phyloP scores from a whole-genome alignment of 2,329 filamentous ascomycete genomes.

The Pseudogymnoascus sp. region DNA sequence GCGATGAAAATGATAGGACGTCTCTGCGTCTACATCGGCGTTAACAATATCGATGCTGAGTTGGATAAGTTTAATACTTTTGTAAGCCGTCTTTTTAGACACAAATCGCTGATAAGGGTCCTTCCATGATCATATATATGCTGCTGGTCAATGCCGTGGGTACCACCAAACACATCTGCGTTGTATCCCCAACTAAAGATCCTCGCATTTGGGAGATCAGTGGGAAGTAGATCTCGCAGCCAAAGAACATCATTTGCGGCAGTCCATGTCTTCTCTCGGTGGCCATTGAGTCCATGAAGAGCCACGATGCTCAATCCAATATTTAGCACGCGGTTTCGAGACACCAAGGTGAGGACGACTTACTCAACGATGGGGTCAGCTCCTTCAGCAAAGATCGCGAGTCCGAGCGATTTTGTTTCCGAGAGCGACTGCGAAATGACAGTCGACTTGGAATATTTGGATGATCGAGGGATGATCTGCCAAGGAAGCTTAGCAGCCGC shows the following conservation, averaged over 20 bases:
- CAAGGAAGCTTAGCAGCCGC: neutral
- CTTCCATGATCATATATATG: constrained; percentile 30
- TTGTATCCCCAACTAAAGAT: constrained; percentile 33
- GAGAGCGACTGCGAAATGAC: neutral
- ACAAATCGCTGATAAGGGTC: constrained; percentile 29
- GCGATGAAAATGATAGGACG: constrained; percentile 29
- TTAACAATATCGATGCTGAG: constrained; percentile 1
- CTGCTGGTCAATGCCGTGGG: constrained; percentile 20
- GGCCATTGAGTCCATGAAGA: constrained; percentile 27
- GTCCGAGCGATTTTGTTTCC: neutral
- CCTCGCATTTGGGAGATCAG: constrained; percentile 28
- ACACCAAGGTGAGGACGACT: constrained; percentile 11
- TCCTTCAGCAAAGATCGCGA: constrained; percentile 5
- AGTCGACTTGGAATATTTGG: neutral
- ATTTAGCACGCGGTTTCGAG: constrained; percentile 31
- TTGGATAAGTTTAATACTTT: constrained; percentile 16
- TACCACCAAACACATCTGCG: constrained; percentile 12
- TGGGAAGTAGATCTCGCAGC: constrained; percentile 26
- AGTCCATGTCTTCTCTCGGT: constrained; percentile 26
- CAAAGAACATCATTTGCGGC: constrained; percentile 22
- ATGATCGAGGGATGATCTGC: neutral
- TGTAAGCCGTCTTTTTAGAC: constrained; percentile 21
- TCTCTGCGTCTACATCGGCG: constrained; percentile 20
- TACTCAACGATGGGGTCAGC: constrained; percentile 9
- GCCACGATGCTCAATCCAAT: constrained; percentile 24